phyloP scores from a whole-genome alignment of 2,329 filamentous ascomycete species.

The Colletotrichum melonis region DNA sequence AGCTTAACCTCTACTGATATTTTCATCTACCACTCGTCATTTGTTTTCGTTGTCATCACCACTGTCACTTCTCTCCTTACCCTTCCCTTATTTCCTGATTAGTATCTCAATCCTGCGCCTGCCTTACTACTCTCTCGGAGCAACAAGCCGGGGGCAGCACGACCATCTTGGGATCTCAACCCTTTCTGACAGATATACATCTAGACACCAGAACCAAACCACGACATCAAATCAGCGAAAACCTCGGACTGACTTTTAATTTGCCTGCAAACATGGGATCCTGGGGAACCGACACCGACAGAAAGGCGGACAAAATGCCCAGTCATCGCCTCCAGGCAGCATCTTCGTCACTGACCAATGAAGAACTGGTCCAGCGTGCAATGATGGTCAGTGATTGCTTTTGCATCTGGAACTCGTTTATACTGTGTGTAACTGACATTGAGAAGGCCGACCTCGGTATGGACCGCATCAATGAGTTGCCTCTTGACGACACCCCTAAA shows the following conservation, averaged over 20 bases:
- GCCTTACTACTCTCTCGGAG: not conserved
- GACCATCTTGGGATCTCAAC: not conserved
- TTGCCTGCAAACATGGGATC: conserved; percentile 2
- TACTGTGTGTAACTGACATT: not conserved
- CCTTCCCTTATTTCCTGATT: not conserved
- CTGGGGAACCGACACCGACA: conserved; percentile 11
- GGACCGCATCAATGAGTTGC: conserved; percentile 40
- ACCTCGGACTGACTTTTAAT: too few species aligned
- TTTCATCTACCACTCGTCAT: not conserved
- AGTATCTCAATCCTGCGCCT: not conserved
- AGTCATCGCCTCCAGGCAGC: not conserved
- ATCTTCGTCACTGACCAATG: not conserved
- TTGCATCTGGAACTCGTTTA: not conserved
- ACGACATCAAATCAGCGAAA: not conserved
- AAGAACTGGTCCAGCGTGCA: not conserved
- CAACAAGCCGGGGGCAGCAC: not conserved
- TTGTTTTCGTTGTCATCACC: not conserved
- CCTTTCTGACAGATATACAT: not conserved
- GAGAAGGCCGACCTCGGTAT: conserved; percentile 45
- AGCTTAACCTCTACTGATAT: not conserved
- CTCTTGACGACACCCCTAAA: conserved; percentile 37
- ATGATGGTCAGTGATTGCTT: conserved; percentile 17
- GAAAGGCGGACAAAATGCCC: conserved; percentile 22
- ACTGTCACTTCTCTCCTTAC: not conserved
- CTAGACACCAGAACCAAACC: not conserved